A percentile compares a stretch with the other conserved stretches of the same genome.
phyloP scores from a whole-genome alignment of 75 land plant genomes.

The Sequoia sempervirens region DNA sequence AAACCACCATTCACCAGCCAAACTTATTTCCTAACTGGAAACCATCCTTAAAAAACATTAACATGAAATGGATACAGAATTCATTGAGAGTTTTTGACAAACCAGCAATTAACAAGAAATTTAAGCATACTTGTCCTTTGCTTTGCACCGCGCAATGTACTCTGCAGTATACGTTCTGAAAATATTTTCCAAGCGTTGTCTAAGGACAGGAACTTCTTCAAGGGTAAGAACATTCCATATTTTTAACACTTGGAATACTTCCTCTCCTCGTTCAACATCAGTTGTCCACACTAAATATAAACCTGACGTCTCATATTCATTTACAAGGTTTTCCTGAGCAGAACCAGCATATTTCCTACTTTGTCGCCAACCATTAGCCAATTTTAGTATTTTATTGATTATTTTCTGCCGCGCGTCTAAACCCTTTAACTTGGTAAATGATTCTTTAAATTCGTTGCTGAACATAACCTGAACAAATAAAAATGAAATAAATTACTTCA shows the following conservation, averaged over 20 bases:
- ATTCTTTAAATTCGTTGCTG: conserved; percentile 49
- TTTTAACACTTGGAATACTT: conserved; percentile 46
- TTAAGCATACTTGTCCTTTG: conserved; percentile 4
- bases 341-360: conserved; percentile 8
- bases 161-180: conserved; percentile 38
- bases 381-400: conserved; percentile 27
- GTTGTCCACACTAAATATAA: conserved; percentile 44
- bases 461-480: conserved; percentile 40
- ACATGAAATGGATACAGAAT: not conserved
- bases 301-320: conserved; percentile 32
- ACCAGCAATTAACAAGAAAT: not conserved
- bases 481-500: not conserved
- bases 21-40: not conserved
- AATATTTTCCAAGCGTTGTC: conserved; percentile 42
- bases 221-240: conserved; percentile 54
- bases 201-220: conserved; percentile 29
- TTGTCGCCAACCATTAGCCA: conserved; percentile 55
- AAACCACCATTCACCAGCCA: not conserved
- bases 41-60: not conserved
- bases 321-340: conserved; percentile 23
- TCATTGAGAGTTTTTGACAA: not conserved
- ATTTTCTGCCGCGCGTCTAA: conserved; percentile 15
- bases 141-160: conserved; percentile 40
- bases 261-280: conserved; percentile 39
- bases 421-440: conserved; percentile 28